Conservation (phyloP, 176 grass and related monocot genomes). For the Musa troglodytarum region DNA sequence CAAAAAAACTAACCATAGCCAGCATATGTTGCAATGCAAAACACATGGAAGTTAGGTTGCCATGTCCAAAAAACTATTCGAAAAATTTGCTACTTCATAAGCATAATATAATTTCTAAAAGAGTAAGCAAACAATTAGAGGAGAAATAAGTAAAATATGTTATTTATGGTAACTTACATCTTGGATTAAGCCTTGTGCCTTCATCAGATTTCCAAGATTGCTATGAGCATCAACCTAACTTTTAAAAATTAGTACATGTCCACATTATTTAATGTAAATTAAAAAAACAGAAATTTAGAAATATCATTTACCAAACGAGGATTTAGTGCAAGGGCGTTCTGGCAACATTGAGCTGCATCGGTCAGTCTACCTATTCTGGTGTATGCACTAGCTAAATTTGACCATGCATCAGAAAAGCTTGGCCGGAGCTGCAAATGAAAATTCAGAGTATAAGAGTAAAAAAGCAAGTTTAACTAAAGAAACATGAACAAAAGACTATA, state of each 20-base stretch:
- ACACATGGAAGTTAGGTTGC: not conserved
- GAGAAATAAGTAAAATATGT: not conserved
- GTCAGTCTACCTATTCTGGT: conserved; percentile 84
- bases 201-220: conserved; percentile 97
- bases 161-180: conserved; percentile 30
- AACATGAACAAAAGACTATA: not conserved
- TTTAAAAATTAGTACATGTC: not conserved
- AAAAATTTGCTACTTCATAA: not conserved
- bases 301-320: conserved; percentile 13
- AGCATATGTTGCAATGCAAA: not conserved
- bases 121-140: not conserved
- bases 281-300: conserved; percentile 7
- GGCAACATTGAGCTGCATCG: conserved; percentile 92
- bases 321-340: conserved; percentile 81
- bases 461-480: not conserved
- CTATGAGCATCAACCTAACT: conserved; percentile 91
- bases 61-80: not conserved
- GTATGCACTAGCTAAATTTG: conserved; percentile 97
- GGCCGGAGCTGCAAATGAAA: conserved; percentile 52
- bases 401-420: conserved; percentile 94
- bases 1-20: not conserved
- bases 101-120: not conserved
- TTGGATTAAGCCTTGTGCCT: conserved; percentile 85
- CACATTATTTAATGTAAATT: not conserved
- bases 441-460: not conserved